Base-by-base conservation (phyloP, 2,329 filamentous ascomycete genomes). In the Botryotinia globosa region DNA sequence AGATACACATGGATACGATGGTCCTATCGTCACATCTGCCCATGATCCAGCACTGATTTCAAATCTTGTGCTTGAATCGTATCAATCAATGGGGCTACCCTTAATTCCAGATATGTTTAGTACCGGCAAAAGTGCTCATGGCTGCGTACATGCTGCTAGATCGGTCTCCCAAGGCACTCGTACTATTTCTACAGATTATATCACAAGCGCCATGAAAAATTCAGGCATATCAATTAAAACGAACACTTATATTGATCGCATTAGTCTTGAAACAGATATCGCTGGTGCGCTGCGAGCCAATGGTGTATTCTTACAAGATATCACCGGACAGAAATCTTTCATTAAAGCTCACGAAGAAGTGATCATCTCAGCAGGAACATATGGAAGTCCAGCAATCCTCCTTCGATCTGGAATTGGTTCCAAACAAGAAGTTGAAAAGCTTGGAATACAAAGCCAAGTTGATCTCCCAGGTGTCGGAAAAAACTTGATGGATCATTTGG, bases 321-420 rank as follows among this genome's bases (percentile, higher is more conserved):
- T 8, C 4, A 29, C 37, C 22, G 68, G 56, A 4, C 12, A 70
- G 29, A 70, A 71, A 18, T 39, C 77, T 59, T 73, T 74, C 39
- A 72, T 79, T 20, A 51, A 34, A n/a, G 76, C 77, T 12, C 72
- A 12, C 2, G 74, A 75, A 71, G 86, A 87, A 75, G 83, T 88
- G 25, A 86, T 87, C 59, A 74, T 87, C 25, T 83, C 83, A 0
- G 85, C 84, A 1, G 86, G 86, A 25, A 80, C 83, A 4, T 85
- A 87, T 77, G 85, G 86, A 78, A 83, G 84, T 5, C 86, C 85
- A 0, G 84, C 86, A 73, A 81, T 88, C 8, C 82, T 88, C 1
- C 85, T 85, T 78, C 81, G 87, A 0, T 85, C 84, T 62, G 86
- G 86, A 14, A 82, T 88, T 48, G 85, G 86, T 0, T 82, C 83